Evolutionary conservation across 345 rosid species (phyloP).

Genomic region (Toxicodendron radicans): DNA sequence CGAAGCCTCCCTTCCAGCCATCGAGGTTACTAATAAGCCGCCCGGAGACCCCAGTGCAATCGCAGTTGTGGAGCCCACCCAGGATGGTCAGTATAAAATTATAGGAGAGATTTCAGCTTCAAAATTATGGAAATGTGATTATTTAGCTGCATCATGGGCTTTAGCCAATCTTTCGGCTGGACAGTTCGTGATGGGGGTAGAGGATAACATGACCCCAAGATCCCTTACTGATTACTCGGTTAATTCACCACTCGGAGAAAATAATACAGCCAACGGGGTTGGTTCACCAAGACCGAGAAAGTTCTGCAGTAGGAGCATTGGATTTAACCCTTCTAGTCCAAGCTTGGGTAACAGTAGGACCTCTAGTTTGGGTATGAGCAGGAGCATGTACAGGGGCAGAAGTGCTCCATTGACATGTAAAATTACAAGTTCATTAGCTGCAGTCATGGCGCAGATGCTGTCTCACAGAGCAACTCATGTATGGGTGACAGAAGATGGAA

Average conservation of each 20-base stretch:
- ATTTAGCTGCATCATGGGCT: slow-evolving; percentile 92
- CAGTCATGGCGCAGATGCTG: slow-evolving; percentile 98
- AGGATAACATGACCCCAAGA: slow-evolving; percentile 69
- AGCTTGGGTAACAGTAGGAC: slow-evolving; percentile 20
- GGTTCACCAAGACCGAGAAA: slow-evolving; percentile 55
- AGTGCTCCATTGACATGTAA: slow-evolving; percentile 93
- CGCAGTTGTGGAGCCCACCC: slow-evolving; percentile 64
- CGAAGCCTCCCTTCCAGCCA: slow-evolving; percentile 77
- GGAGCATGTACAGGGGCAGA: slow-evolving; percentile 95
- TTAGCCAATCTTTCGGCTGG: slow-evolving; percentile 87
- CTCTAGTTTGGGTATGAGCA: slow-evolving; percentile 51
- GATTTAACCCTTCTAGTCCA: slow-evolving; percentile 55
- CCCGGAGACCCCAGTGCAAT: slow-evolving; percentile 76
- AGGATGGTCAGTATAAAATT: slow-evolving; percentile 61
- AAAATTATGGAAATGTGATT: slow-evolving; percentile 93
- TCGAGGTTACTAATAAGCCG: slow-evolving; percentile 49
- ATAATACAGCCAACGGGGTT: slow-evolving; percentile 28
- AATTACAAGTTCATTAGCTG: slow-evolving; percentile 79
- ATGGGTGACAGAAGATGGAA: slow-evolving; percentile 86
- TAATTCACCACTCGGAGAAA: slow-evolving; percentile 41
- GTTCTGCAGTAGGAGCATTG: slow-evolving; percentile 92
- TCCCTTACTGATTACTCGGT: slow-evolving; percentile 52
- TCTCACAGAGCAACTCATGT: slow-evolving; percentile 94
- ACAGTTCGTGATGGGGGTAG: slow-evolving; percentile 96
- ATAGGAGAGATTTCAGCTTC: slow-evolving; percentile 96